A percentile compares a stretch with the other conserved stretches of the same genome.
Conservation (phyloP, 768 basidiomycete species). For the Rhizopogon vulgaris region DNA sequence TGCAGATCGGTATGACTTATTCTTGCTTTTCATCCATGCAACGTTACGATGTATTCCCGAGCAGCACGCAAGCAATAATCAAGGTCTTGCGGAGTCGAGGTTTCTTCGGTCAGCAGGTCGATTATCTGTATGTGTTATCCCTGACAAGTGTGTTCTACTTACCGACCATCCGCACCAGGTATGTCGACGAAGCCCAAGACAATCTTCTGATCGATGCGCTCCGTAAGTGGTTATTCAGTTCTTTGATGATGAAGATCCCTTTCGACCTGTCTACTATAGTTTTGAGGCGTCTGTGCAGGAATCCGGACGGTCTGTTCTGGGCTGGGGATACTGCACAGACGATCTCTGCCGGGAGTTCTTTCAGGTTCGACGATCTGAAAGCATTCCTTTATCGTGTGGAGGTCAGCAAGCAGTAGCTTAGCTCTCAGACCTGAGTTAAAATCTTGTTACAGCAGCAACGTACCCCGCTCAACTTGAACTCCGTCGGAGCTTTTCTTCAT, state of each 20-base stretch:
- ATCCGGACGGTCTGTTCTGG: conserved; percentile 67
- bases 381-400: conserved; percentile 60
- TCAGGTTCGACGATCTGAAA: conserved; percentile 66
- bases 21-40: not conserved
- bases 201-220: conserved; percentile 60
- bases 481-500: conserved; percentile 10
- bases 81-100: conserved; percentile 17
- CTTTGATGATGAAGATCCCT: not conserved
- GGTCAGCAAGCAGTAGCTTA: conserved; percentile 26
- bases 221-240: conserved; percentile 28
- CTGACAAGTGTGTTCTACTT: not conserved
- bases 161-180: conserved; percentile 31
- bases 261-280: conserved; percentile 31
- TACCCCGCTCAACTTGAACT: conserved; percentile 3
- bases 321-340: conserved; percentile 80
- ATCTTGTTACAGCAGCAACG: conserved; percentile 15
- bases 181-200: conserved; percentile 73
- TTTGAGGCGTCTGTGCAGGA: conserved; percentile 53
- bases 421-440: not conserved
- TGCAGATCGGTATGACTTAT: conserved; percentile 46
- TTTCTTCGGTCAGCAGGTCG: conserved; percentile 34
- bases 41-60: not conserved
- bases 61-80: conserved; percentile 49
- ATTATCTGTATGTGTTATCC: conserved; percentile 43
- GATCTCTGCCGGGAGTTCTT: conserved; percentile 66